Percentiles rank a stretch among this genome's conserved stretches.
These are phyloP conservation scores for Kwoniella europaea DNA, from an alignment of 768 basidiomycete species.

Conservation along the genomic window DNA sequence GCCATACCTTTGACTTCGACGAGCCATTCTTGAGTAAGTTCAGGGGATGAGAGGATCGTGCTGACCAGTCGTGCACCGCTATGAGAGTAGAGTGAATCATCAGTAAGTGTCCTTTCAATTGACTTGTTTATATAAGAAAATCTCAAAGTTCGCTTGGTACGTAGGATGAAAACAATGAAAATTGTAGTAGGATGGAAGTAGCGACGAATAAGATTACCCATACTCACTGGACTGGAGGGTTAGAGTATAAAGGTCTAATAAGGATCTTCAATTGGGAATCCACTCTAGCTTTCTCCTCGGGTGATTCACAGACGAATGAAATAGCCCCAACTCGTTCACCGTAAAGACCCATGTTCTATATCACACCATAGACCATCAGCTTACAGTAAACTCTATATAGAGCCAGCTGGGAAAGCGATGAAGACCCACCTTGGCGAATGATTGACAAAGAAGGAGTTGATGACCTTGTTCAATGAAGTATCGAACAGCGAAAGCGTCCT, in stretches of 20 bases:
- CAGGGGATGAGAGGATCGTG: slow-evolving; percentile 51
- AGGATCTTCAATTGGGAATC: slow-evolving; percentile 95
- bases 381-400: neutral
- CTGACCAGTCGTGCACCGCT: slow-evolving; percentile 58
- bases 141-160: no score
- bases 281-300: slow-evolving; percentile 77
- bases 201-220: neutral
- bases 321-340: slow-evolving; percentile 98
- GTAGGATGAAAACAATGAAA: no score
- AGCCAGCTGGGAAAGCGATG: neutral
- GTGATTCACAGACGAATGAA: slow-evolving; percentile 69
- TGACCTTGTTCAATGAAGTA: slow-evolving; percentile 91
- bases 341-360: slow-evolving; percentile 92
- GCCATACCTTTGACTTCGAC: slow-evolving; percentile 89
- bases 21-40: slow-evolving; percentile 53
- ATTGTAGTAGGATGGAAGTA: no score
- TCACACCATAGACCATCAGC: neutral
- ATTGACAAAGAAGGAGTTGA: slow-evolving; percentile 87
- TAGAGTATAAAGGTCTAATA: slow-evolving; percentile 96
- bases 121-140: no score
- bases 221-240: slow-evolving; percentile 72
- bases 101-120: neutral
- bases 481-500: slow-evolving; percentile 92
- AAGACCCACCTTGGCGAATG: slow-evolving; percentile 76
- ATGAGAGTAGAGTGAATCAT: neutral